These are phyloP conservation scores for Collybia nuda DNA, from an alignment of 768 basidiomycete species.

Conservation along the genomic window DNA sequence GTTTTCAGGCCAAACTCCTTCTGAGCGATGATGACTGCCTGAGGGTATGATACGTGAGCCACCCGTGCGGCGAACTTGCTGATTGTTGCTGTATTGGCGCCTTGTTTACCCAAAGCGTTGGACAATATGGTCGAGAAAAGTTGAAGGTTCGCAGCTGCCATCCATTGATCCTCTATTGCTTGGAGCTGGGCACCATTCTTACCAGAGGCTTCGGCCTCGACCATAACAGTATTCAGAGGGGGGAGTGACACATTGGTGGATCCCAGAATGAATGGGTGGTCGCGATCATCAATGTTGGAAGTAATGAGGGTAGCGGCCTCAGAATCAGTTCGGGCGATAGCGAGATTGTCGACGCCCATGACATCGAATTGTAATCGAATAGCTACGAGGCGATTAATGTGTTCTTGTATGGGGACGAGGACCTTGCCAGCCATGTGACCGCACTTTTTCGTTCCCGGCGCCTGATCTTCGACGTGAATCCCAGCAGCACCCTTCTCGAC, in stretches of 20 bases:
- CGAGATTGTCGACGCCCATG: constrained; percentile 95
- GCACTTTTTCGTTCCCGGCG: constrained; percentile 95
- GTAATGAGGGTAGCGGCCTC: constrained; percentile 98
- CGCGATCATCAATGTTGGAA: constrained; percentile 95
- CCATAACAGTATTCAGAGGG: constrained; percentile 80
- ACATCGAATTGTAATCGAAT: constrained; percentile 98
- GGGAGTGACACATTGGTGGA: constrained; percentile 72
- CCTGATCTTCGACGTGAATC: constrained; percentile 98
- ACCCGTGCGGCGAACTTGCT: constrained; percentile 64
- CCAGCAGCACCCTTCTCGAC: constrained; percentile 98
- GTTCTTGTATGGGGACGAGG: constrained; percentile 94
- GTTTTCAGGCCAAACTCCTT: constrained; percentile 71
- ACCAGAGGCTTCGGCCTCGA: constrained; percentile 78
- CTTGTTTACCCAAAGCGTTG: constrained; percentile 62
- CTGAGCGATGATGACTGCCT: constrained; percentile 75
- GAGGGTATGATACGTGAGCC: constrained; percentile 65
- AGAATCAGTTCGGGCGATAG: constrained; percentile 93
- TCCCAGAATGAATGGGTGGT: constrained; percentile 96
- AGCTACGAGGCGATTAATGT: constrained; percentile 96
- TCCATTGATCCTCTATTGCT: constrained; percentile 88
- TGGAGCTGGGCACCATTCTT: constrained; percentile 81
- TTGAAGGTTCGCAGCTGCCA: constrained; percentile 70
- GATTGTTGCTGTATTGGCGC: constrained; percentile 45
- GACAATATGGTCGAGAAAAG: constrained; percentile 77
- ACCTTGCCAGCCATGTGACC: constrained; percentile 96